phyloP scores from a whole-genome alignment of 2,329 filamentous ascomycete genomes.

The Verticillium isaacii region DNA sequence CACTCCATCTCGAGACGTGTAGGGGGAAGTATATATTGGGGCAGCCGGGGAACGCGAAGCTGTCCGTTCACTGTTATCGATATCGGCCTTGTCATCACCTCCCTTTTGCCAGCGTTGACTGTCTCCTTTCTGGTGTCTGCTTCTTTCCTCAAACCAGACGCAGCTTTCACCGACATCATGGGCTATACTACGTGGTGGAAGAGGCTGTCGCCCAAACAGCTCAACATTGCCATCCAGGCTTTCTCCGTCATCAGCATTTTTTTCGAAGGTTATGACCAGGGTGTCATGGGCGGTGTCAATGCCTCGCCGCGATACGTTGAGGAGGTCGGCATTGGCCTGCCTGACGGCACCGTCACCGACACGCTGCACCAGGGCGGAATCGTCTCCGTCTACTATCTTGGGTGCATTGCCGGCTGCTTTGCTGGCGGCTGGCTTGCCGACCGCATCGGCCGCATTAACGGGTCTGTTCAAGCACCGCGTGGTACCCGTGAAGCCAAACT shows the following conservation, averaged over 20 bases:
- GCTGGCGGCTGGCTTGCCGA: constrained; percentile 45
- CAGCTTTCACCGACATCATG: constrained; percentile 18
- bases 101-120: neutral
- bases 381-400: constrained; percentile 48
- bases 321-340: constrained; percentile 37
- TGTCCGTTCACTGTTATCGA: neutral
- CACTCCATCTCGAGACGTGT: neutral
- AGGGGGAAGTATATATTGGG: neutral
- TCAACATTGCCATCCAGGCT: constrained; percentile 30
- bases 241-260: constrained; percentile 25
- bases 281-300: constrained; percentile 49
- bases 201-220: constrained; percentile 31
- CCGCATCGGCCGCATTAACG: constrained; percentile 45
- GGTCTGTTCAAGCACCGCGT: constrained; percentile 1
- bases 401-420: constrained; percentile 45
- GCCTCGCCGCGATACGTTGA: constrained; percentile 32
- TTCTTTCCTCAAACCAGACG: neutral
- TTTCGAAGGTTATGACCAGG: constrained; percentile 47
- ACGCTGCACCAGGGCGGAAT: constrained; percentile 46
- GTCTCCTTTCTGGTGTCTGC: neutral
- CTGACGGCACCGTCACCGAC: constrained; percentile 40
- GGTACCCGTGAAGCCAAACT: neutral
- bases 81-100: neutral
- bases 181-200: constrained; percentile 36
- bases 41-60: neutral